Conservation (phyloP, 140 eudicot genomes). For the Flaveria floridana region DNA sequence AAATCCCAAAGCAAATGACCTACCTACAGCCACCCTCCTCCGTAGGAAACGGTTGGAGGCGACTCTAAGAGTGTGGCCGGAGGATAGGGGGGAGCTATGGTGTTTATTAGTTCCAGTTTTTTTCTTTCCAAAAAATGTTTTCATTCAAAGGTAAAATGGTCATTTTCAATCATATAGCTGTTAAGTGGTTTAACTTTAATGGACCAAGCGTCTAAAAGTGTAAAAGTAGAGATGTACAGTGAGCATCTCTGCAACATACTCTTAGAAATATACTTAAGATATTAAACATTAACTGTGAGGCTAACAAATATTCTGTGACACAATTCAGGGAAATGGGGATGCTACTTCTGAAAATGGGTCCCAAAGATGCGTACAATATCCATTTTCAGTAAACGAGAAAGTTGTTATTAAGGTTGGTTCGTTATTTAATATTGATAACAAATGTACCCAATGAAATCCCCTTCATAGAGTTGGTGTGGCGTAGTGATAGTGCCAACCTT, state of each 20-base stretch:
- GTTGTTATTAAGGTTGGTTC: slow-evolving; percentile 84
- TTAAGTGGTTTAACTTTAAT: too few relatives aligned
- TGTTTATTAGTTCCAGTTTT: too few relatives aligned
- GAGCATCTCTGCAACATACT: neutral
- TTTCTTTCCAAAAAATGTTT: too few relatives aligned
- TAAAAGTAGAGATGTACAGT: neutral
- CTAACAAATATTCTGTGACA: slow-evolving; percentile 23
- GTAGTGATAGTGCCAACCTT: too few relatives aligned
- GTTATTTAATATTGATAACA: neutral
- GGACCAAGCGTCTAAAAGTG: neutral
- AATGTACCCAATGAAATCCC: too few relatives aligned
- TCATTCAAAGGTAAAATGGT: neutral
- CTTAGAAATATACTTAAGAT: neutral
- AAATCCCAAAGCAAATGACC: too few relatives aligned
- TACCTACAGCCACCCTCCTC: too few relatives aligned
- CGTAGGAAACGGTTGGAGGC: too few relatives aligned
- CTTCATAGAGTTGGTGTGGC: too few relatives aligned
- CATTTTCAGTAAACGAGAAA: slow-evolving; percentile 86
- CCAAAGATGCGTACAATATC: slow-evolving; percentile 76
- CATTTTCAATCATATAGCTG: neutral
- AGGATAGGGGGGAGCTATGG: too few relatives aligned
- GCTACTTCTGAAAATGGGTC: slow-evolving; percentile 56
- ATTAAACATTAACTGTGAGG: slow-evolving; percentile 1
- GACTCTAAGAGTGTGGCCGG: too few relatives aligned
- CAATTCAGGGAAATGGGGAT: slow-evolving; percentile 77